Percentiles rank a stretch among this genome's conserved stretches.
Evolutionary conservation across 164 flowering plant species (phyloP).

Genomic region (Vitis vinifera): DNA sequence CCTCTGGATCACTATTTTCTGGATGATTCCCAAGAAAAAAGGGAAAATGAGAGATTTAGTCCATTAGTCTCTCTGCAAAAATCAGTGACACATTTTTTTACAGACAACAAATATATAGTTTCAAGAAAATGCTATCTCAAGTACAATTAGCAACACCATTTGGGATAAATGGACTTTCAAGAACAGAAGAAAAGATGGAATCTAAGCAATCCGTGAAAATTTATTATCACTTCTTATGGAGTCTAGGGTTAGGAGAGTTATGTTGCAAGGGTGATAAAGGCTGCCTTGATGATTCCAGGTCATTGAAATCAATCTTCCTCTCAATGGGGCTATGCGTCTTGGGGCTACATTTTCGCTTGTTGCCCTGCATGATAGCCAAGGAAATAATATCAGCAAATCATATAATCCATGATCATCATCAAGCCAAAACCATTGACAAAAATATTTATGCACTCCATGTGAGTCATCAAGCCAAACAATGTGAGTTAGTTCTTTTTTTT

Average conservation of each 20-base stretch:
- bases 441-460: neutral
- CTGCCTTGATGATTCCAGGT: constrained; percentile 45
- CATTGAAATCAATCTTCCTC: constrained; percentile 47
- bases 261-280: constrained; percentile 69
- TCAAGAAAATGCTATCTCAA: neutral
- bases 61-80: neutral
- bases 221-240: constrained; percentile 38
- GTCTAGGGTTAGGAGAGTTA: constrained; percentile 60
- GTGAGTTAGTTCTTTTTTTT: neutral
- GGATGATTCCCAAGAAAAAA: too few relatives aligned
- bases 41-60: neutral
- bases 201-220: neutral
- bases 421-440: neutral
- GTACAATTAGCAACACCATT: neutral
- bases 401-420: neutral
- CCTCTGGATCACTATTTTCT: neutral
- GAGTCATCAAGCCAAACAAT: neutral
- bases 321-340: constrained; percentile 44
- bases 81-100: neutral
- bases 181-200: neutral
- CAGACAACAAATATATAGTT: neutral
- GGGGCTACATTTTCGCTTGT: constrained; percentile 69
- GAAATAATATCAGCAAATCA: neutral
- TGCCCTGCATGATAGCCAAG: constrained; percentile 40
- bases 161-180: neutral